phyloP scores from a whole-genome alignment of 2,329 filamentous ascomycete genomes.

The Penicillium italicum region DNA sequence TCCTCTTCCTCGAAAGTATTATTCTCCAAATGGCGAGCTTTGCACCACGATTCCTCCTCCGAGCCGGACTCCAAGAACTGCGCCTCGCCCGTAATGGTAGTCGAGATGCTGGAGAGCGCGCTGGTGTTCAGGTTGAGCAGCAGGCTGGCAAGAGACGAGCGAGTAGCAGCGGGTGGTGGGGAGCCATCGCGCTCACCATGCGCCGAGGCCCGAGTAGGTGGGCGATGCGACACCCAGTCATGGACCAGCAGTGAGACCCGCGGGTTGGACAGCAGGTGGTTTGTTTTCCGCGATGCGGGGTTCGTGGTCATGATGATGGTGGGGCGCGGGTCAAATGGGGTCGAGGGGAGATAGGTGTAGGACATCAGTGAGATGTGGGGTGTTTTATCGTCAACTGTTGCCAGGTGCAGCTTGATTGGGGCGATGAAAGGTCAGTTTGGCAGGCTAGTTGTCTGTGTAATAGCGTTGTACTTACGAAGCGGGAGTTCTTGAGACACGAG shows the following conservation, averaged over 20 bases:
- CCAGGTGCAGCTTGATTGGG: conserved; percentile 74
- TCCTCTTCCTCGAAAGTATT: conserved; percentile 74
- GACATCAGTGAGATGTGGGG: conserved; percentile 98
- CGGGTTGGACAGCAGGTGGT: conserved; percentile 78
- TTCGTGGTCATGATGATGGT: conserved; percentile 94
- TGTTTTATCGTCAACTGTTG: conserved; percentile 76
- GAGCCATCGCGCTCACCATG: conserved; percentile 58
- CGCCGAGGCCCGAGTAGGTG: conserved; percentile 63
- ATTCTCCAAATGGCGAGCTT: conserved; percentile 79
- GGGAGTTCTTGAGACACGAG: conserved; percentile 86
- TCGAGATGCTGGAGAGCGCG: conserved; percentile 80
- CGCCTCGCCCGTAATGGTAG: conserved; percentile 89
- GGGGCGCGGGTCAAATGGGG: conserved; percentile 65
- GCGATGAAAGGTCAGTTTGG: background rate
- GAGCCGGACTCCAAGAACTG: conserved; percentile 67
- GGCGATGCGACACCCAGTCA: conserved; percentile 94
- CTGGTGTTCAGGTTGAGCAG: conserved; percentile 89
- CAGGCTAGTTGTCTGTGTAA: background rate
- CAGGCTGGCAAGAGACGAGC: conserved; percentile 74
- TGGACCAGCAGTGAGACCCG: conserved; percentile 93
- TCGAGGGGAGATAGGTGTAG: conserved; percentile 90
- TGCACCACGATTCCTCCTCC: conserved; percentile 81
- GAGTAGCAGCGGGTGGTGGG: conserved; percentile 58
- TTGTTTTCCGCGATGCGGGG: conserved; percentile 65
- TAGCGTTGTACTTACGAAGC: conserved; percentile 65